Percentiles rank a stretch among this genome's conserved stretches.
Evolutionary conservation across 2,329 filamentous ascomycete species (phyloP).

Genomic region (Aspergillus bombycis): DNA sequence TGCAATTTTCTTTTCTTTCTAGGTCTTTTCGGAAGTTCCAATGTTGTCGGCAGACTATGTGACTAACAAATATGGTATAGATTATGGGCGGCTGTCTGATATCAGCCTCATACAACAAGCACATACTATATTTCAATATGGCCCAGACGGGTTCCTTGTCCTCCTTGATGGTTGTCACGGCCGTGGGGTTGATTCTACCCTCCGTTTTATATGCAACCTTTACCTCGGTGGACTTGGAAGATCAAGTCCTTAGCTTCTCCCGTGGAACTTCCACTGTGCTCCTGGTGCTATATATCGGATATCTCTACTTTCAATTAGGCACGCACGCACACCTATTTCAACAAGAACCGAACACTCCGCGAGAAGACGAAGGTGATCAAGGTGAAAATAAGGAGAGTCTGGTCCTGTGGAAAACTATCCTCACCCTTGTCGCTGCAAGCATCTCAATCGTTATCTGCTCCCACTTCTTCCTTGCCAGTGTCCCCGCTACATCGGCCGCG

Average conservation of each 20-base stretch:
- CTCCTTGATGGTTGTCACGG: constrained; percentile 69
- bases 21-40: too few relatives aligned
- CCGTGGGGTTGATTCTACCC: constrained; percentile 72
- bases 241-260: constrained; percentile 67
- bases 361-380: constrained; percentile 10
- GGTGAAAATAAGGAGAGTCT: not conserved
- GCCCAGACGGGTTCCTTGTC: constrained; percentile 44
- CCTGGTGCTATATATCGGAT: constrained; percentile 68
- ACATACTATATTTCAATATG: constrained; percentile 58
- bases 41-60: too few relatives aligned
- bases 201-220: constrained; percentile 69
- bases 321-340: constrained; percentile 72
- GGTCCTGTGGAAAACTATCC: not conserved
- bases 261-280: constrained; percentile 72
- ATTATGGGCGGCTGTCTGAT: constrained; percentile 73
- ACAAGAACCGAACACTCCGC: constrained; percentile 24
- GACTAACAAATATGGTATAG: constrained; percentile 2
- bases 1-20: not conserved
- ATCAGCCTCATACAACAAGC: constrained; percentile 67
- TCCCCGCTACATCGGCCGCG: constrained; percentile 65
- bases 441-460: constrained; percentile 68
- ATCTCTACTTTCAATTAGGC: constrained; percentile 71
- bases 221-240: constrained; percentile 33
- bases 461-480: constrained; percentile 70
- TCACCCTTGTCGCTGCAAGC: constrained; percentile 40